Evolutionary conservation across 1,284 basidiomycete genomes (phyloP).

Genomic region (Ganoderma resinaceum): DNA sequence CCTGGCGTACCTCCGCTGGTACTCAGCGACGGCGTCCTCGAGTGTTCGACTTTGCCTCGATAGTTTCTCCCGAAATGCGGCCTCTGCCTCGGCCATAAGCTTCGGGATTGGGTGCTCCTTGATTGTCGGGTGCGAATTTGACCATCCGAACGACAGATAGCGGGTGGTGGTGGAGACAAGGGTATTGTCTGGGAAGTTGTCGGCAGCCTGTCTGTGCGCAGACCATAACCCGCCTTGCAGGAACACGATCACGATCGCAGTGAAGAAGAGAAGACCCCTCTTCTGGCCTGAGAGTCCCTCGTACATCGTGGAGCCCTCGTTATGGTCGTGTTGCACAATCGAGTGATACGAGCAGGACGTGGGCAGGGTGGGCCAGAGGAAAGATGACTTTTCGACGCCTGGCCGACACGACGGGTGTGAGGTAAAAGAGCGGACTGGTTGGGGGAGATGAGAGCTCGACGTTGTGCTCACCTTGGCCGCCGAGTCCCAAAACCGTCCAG

Average conservation of each 20-base stretch:
- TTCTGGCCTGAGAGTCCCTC: slow-evolving; percentile 38
- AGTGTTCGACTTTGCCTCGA: slow-evolving; percentile 80
- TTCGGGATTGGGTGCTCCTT: slow-evolving; percentile 79
- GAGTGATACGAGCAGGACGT: neutral
- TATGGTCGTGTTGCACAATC: neutral
- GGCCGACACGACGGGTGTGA: slow-evolving; percentile 10
- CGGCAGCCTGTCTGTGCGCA: slow-evolving; percentile 39
- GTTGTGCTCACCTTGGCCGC: slow-evolving; percentile 7
- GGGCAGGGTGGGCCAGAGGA: neutral
- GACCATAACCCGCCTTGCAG: slow-evolving; percentile 63
- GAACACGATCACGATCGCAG: slow-evolving; percentile 57
- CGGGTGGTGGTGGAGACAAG: slow-evolving; percentile 29
- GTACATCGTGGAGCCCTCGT: slow-evolving; percentile 30
- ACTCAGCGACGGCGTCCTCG: slow-evolving; percentile 77
- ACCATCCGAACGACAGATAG: slow-evolving; percentile 34
- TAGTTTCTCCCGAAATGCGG: slow-evolving; percentile 70
- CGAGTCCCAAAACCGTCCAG: slow-evolving; percentile 9
- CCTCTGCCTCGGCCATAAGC: slow-evolving; percentile 83
- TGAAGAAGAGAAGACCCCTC: slow-evolving; percentile 52
- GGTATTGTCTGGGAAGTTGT: slow-evolving; percentile 38
- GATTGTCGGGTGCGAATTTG: slow-evolving; percentile 32
- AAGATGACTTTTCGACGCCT: slow-evolving; percentile 13
- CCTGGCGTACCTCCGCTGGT: slow-evolving; percentile 77
- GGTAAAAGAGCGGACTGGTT: slow-evolving; percentile 28
- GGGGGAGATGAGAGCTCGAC: neutral